These are phyloP conservation scores for Lactuca sativa DNA, from an alignment of 129 eudicot genomes.

Conservation along the genomic window DNA sequence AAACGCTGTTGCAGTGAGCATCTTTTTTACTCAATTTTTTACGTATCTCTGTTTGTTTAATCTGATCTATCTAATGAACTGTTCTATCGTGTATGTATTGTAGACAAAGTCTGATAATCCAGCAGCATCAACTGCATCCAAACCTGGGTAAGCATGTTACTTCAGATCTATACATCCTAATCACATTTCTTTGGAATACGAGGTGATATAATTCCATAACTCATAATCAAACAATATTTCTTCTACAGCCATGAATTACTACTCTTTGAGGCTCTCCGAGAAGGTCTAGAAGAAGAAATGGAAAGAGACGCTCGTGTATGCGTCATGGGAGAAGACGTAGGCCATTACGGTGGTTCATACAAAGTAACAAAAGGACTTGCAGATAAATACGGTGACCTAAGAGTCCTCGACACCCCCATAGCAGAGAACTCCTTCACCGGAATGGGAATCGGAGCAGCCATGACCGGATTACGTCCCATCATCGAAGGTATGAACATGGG, in stretches of 20 bases:
- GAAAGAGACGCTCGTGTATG: constrained; percentile 81
- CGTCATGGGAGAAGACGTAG: constrained; percentile 98
- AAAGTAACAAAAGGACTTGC: constrained; percentile 95
- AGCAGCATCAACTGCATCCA: constrained; percentile 39
- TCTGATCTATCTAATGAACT: constrained; percentile 7
- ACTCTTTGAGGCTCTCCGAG: constrained; percentile 97
- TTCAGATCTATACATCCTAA: not conserved
- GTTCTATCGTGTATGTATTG: constrained; percentile 18
- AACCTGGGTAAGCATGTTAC: constrained; percentile 44
- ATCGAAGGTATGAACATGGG: constrained; percentile 98
- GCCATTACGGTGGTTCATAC: constrained; percentile 98
- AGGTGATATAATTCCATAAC: not conserved
- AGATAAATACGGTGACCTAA: constrained; percentile 71
- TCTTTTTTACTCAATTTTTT: not conserved
- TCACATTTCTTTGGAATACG: too few species aligned
- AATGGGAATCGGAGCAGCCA: constrained; percentile 92
- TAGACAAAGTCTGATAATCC: constrained; percentile 46
- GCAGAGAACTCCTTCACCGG: constrained; percentile 90
- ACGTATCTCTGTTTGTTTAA: not conserved
- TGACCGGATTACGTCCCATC: constrained; percentile 79
- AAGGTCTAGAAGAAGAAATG: constrained; percentile 98
- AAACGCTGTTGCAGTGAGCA: constrained; percentile 74
- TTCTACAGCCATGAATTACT: constrained; percentile 82
- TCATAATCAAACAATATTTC: not conserved
- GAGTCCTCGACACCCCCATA: constrained; percentile 92